Conservation (phyloP, 768 basidiomycete genomes). For the Boletellus ananiceps region DNA sequence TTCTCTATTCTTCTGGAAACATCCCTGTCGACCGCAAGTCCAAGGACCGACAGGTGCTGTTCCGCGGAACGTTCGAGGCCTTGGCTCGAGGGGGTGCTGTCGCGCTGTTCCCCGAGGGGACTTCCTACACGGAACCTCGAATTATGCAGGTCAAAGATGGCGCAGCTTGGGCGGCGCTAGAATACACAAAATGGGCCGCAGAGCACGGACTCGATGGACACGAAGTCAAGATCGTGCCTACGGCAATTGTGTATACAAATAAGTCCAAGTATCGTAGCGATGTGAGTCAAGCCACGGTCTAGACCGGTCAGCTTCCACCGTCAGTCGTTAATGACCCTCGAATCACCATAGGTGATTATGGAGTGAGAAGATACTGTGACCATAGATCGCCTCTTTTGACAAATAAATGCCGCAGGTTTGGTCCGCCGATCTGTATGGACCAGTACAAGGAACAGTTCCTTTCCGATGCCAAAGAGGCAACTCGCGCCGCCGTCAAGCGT, state of each 20-base stretch:
- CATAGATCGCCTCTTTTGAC: constrained; percentile 10
- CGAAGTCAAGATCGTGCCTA: constrained; percentile 65
- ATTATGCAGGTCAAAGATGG: constrained; percentile 95
- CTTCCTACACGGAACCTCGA: constrained; percentile 87
- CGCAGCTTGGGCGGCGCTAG: constrained; percentile 90
- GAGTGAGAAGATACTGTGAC: constrained; percentile 44
- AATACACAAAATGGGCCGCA: constrained; percentile 78
- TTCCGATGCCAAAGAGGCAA: constrained; percentile 58
- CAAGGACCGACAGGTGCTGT: constrained; percentile 85
- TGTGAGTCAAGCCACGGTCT: constrained; percentile 47
- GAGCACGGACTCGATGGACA: constrained; percentile 47
- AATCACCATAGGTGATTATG: constrained; percentile 55
- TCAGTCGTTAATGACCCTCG: constrained; percentile 12
- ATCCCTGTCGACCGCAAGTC: constrained; percentile 95
- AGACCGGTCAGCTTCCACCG: background rate
- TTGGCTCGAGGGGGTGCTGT: constrained; percentile 77
- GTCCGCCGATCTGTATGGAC: constrained; percentile 72
- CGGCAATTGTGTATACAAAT: constrained; percentile 90
- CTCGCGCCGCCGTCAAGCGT: constrained; percentile 79
- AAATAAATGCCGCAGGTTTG: constrained; percentile 53
- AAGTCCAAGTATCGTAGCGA: constrained; percentile 92
- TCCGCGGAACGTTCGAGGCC: constrained; percentile 85
- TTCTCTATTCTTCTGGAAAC: constrained; percentile 89
- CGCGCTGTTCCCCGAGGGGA: constrained; percentile 92
- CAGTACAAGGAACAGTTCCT: constrained; percentile 75